Percentiles rank a stretch among this genome's conserved stretches.
Conservation (phyloP, 2,329 filamentous ascomycete species). For the Claviceps capensis region DNA sequence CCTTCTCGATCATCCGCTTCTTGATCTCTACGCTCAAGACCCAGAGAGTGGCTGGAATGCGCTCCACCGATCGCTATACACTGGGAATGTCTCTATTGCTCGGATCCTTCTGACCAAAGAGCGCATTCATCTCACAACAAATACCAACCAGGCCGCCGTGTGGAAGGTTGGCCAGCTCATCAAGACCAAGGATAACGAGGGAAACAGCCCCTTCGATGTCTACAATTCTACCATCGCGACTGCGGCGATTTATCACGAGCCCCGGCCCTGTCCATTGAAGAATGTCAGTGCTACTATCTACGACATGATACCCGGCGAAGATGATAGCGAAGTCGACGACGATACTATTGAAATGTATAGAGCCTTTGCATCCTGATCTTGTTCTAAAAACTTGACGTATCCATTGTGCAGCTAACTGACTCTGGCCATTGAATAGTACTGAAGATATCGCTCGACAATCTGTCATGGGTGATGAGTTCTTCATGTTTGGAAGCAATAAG, state of each 20-base stretch:
- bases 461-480: constrained; percentile 63
- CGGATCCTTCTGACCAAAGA: constrained; percentile 71
- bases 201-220: constrained; percentile 86
- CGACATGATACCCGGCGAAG: constrained; percentile 40
- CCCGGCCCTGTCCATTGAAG: constrained; percentile 40
- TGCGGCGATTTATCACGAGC: no score
- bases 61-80: constrained; percentile 79
- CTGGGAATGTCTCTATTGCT: constrained; percentile 77
- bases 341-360: constrained; percentile 17
- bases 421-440: constrained; percentile 7
- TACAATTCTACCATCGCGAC: constrained; percentile 78
- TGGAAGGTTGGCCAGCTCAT: constrained; percentile 62
- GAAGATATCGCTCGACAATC: constrained; percentile 10
- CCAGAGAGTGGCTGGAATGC: constrained; percentile 92
- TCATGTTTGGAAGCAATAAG: constrained; percentile 91
- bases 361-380: background rate
- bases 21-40: constrained; percentile 81
- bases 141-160: constrained; percentile 39
- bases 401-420: background rate
- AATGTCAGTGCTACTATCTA: constrained; percentile 28
- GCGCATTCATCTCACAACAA: constrained; percentile 46
- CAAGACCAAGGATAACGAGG: constrained; percentile 91
- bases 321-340: constrained; percentile 37
- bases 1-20: constrained; percentile 65
- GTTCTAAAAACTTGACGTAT: background rate